A percentile compares a stretch with the other conserved stretches of the same genome.
Conservation (phyloP, 1,284 basidiomycete genomes). For the Stereum hirsutum region DNA sequence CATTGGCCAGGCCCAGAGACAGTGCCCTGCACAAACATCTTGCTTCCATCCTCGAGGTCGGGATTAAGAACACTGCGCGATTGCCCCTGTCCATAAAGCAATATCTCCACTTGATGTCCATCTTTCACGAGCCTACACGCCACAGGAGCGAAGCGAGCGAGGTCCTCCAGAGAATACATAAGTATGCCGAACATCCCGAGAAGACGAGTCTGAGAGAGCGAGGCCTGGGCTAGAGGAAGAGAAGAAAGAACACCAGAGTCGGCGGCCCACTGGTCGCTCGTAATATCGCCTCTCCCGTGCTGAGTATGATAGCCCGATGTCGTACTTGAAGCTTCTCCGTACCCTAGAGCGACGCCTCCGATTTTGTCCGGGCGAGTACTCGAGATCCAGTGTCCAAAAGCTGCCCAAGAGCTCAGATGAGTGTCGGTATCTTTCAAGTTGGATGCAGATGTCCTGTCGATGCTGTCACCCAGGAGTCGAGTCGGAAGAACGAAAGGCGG, state of each 20-base stretch:
- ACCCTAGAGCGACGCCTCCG: conserved; percentile 23
- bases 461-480: too few species aligned
- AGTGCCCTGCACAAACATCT: too few species aligned
- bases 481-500: conserved; percentile 48
- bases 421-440: conserved; percentile 11
- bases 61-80: not conserved
- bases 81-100: conserved; percentile 19
- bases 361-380: conserved; percentile 13
- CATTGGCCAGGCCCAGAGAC: conserved; percentile 4
- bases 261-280: not conserved
- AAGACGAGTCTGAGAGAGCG: not conserved
- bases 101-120: conserved; percentile 25
- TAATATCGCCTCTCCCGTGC: not conserved
- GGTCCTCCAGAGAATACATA: conserved; percentile 30
- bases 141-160: conserved; percentile 30
- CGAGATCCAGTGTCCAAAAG: conserved; percentile 28
- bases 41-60: not conserved
- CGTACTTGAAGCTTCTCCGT: conserved; percentile 14
- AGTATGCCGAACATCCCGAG: conserved; percentile 23
- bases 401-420: conserved; percentile 28
- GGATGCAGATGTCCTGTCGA: too few species aligned
- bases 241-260: not conserved
- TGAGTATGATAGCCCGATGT: conserved; percentile 9
- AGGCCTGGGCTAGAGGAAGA: not conserved
- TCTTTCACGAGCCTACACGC: conserved; percentile 33